These are phyloP conservation scores for Combretum micranthum DNA, from an alignment of 345 rosid genomes.

Conservation along the genomic window DNA sequence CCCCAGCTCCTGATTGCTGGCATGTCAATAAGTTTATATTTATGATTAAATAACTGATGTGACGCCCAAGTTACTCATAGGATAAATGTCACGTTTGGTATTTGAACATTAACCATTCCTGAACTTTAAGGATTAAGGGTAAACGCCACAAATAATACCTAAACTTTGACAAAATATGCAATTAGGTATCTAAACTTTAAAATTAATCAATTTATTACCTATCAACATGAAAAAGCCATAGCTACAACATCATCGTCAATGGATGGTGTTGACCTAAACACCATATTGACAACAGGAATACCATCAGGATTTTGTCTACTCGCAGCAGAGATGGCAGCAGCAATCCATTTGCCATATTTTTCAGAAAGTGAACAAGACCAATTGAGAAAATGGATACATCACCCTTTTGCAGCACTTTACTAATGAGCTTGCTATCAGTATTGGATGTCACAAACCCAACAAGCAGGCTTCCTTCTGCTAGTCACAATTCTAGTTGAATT, in stretches of 20 bases:
- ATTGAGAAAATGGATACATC: conserved; percentile 15
- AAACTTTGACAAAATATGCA: too few relatives aligned
- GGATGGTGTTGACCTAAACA: conserved; percentile 18
- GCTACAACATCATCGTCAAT: conserved; percentile 15
- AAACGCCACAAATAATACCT: too few relatives aligned
- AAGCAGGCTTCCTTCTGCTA: conserved; percentile 12
- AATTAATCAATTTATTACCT: too few relatives aligned
- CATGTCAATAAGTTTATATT: too few relatives aligned
- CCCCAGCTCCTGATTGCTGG: too few relatives aligned
- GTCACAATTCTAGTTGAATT: too few relatives aligned
- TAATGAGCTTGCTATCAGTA: conserved; percentile 16
- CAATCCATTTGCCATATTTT: conserved; percentile 8
- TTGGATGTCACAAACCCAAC: conserved; percentile 24
- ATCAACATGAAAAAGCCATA: conserved; percentile 23
- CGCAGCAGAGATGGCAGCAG: conserved; percentile 7
- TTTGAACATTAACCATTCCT: too few relatives aligned
- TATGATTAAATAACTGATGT: too few relatives aligned
- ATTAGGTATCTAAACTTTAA: too few relatives aligned
- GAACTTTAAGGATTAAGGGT: too few relatives aligned
- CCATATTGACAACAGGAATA: conserved; percentile 11
- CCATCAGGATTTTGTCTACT: conserved; percentile 22
- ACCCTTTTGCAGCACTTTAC: conserved; percentile 18
- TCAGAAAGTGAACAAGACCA: conserved; percentile 22
- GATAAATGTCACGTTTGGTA: too few relatives aligned
- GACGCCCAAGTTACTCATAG: too few relatives aligned